Evolutionary conservation across 228 moss, liverwort and hornwort species (phyloP).

Genomic region (Sphagnum magellanicum): DNA sequence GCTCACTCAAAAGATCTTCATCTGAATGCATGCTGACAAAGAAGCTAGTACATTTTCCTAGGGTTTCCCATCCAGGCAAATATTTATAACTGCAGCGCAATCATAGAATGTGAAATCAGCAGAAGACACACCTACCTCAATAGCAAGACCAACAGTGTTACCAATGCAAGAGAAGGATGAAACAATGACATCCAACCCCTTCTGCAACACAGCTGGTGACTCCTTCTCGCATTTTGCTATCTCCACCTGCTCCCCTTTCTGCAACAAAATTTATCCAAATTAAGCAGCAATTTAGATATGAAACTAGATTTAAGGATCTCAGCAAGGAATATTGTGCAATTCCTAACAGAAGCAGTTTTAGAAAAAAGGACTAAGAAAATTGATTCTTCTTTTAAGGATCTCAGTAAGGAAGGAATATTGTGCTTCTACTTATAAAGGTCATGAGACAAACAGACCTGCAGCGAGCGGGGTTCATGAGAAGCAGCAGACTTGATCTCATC

Average conservation of each 20-base stretch:
- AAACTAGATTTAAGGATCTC: too few relatives aligned
- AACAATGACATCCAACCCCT: conserved; percentile 85
- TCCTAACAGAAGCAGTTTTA: too few relatives aligned
- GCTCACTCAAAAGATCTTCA: too few relatives aligned
- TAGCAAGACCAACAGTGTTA: conserved; percentile 86
- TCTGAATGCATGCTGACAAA: background rate
- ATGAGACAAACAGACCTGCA: conserved; percentile 56
- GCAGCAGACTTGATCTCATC: conserved; percentile 28
- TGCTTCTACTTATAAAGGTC: background rate
- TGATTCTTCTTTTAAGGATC: background rate
- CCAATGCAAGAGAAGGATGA: conserved; percentile 82
- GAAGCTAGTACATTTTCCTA: background rate
- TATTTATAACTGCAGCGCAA: background rate
- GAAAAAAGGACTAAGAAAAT: background rate
- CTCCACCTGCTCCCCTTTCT: conserved; percentile 32
- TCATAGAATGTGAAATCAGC: background rate
- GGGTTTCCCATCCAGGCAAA: background rate
- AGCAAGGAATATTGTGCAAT: too few relatives aligned
- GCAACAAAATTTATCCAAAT: conserved; percentile 11
- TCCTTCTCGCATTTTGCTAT: conserved; percentile 42
- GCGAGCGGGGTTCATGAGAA: conserved; percentile 28
- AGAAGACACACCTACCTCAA: conserved; percentile 50
- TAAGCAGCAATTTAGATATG: background rate
- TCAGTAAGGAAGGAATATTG: background rate
- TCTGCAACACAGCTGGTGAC: conserved; percentile 44